These are phyloP conservation scores for Penicillium desertorum DNA, from an alignment of 495 filamentous ascomycete genomes.

Conservation along the genomic window DNA sequence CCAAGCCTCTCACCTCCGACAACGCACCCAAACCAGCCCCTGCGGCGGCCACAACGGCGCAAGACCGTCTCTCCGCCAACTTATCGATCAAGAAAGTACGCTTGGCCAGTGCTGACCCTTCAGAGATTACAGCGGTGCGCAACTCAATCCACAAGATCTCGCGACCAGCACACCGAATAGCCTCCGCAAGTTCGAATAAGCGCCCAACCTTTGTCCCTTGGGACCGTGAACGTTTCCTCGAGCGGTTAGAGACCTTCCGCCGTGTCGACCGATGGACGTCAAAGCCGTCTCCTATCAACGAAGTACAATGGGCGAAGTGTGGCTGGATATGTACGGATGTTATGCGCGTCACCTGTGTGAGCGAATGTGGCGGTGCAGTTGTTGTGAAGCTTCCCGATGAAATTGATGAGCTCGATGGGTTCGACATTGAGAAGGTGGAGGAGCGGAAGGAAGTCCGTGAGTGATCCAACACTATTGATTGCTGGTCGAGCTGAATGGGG, in stretches of 20 bases:
- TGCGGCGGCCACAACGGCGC: slow-evolving; percentile 24
- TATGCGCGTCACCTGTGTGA: slow-evolving; percentile 77
- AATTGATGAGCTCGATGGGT: slow-evolving; percentile 50
- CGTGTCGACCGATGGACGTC: slow-evolving; percentile 82
- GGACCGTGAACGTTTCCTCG: slow-evolving; percentile 80
- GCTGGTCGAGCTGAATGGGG: no score
- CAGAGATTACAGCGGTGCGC: slow-evolving; percentile 27
- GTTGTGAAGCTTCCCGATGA: slow-evolving; percentile 74
- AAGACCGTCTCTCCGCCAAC: slow-evolving; percentile 31
- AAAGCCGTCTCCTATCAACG: slow-evolving; percentile 75
- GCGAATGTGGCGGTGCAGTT: slow-evolving; percentile 76
- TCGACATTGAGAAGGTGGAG: slow-evolving; percentile 56
- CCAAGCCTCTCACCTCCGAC: slow-evolving; percentile 31
- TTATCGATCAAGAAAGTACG: slow-evolving; percentile 44
- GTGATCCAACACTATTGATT: slow-evolving; percentile 14
- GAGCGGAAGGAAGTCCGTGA: slow-evolving; percentile 62
- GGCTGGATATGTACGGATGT: slow-evolving; percentile 86
- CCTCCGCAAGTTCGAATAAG: slow-evolving; percentile 28
- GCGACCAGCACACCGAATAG: slow-evolving; percentile 23
- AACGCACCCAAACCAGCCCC: slow-evolving; percentile 28
- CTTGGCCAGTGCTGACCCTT: slow-evolving; percentile 27
- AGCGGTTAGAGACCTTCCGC: slow-evolving; percentile 80
- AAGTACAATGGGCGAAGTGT: slow-evolving; percentile 92
- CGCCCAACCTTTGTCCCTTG: slow-evolving; percentile 72
- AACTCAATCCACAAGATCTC: slow-evolving; percentile 31